phyloP scores from a whole-genome alignment of 495 filamentous ascomycete species.

The Penicillium cataractarum region DNA sequence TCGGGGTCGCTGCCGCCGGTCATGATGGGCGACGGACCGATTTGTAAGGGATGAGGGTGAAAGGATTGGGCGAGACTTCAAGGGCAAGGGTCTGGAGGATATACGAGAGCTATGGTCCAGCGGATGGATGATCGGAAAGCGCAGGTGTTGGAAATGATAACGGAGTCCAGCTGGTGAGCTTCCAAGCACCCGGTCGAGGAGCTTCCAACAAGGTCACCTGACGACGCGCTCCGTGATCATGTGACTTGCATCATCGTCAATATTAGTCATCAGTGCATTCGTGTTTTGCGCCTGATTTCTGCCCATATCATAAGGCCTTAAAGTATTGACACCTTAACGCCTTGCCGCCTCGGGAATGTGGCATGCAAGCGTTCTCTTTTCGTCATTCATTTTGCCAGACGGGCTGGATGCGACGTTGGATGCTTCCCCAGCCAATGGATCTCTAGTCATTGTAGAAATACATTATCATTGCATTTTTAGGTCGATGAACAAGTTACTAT shows the following conservation, averaged over 20 bases:
- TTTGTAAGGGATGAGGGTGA: constrained; percentile 10
- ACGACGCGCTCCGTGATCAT: constrained; percentile 21
- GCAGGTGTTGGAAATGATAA: constrained; percentile 22
- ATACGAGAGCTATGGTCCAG: constrained; percentile 3
- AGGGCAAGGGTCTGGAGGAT: constrained; percentile 7
- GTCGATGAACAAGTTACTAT: not conserved
- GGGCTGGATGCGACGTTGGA: constrained; percentile 15
- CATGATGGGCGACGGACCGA: constrained; percentile 41
- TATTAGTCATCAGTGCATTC: not conserved
- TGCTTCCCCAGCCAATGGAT: constrained; percentile 10
- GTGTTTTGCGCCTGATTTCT: not conserved
- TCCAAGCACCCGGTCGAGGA: constrained; percentile 33
- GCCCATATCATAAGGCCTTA: constrained; percentile 16
- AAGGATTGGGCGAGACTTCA: constrained; percentile 4
- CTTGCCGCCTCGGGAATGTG: constrained; percentile 5
- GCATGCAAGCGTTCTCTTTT: constrained; percentile 5
- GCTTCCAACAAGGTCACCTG: constrained; percentile 41
- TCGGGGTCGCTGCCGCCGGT: constrained; percentile 61
- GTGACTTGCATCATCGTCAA: constrained; percentile 24
- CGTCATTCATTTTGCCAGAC: constrained; percentile 14
- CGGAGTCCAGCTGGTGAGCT: constrained; percentile 30
- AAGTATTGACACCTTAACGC: not conserved
- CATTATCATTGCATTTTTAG: not conserved
- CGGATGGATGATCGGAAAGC: constrained; percentile 15
- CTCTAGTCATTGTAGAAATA: not conserved